These are phyloP conservation scores for Penicillium sp. DNA, from an alignment of 2,329 filamentous ascomycete genomes.

Conservation along the genomic window DNA sequence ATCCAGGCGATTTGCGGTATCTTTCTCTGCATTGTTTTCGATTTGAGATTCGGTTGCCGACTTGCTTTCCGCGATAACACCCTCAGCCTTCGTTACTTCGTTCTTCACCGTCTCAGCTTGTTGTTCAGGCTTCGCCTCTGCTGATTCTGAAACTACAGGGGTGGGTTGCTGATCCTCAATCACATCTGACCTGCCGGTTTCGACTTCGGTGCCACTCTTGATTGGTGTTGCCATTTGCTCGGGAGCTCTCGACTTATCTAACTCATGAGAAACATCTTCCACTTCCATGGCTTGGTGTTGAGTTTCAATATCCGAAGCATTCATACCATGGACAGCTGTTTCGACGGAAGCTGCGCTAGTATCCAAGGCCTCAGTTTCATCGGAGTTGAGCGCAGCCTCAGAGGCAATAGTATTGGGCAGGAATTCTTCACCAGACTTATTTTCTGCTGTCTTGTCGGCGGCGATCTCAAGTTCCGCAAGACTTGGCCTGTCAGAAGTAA, in stretches of 20 bases:
- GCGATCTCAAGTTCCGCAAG: background rate
- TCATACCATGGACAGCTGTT: background rate
- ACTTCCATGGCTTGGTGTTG: background rate
- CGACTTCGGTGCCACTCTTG: background rate
- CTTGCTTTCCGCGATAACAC: background rate
- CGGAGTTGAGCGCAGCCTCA: background rate
- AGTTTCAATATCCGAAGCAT: background rate
- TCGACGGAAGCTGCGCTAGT: background rate
- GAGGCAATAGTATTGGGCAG: background rate
- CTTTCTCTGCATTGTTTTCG: background rate
- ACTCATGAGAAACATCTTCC: background rate
- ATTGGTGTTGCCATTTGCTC: background rate
- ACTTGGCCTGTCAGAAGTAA: conserved; percentile 19
- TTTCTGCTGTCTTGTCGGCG: background rate
- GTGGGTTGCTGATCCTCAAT: background rate
- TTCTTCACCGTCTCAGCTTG: background rate
- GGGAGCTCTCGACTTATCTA: background rate
- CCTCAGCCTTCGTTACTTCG: background rate
- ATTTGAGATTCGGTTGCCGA: background rate
- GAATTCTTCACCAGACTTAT: background rate
- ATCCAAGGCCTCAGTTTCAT: background rate
- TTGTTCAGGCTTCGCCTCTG: background rate
- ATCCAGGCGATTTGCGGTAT: background rate
- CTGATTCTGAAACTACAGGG: background rate
- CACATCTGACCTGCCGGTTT: background rate